Evolutionary conservation across 2,329 filamentous ascomycete species (phyloP).

Genomic region (Talaromyces albobiverticillius): DNA sequence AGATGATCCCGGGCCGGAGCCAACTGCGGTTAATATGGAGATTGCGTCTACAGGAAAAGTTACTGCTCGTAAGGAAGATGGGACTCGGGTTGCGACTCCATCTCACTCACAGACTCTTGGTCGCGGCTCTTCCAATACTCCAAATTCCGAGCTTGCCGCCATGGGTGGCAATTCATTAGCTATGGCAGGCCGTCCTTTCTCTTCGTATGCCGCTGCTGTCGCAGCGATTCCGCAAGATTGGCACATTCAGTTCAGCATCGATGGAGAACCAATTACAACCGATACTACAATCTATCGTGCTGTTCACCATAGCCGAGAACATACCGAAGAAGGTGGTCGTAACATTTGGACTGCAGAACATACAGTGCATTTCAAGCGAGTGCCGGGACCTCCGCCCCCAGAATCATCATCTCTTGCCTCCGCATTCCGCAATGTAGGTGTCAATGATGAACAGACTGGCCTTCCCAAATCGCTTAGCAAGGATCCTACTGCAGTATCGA

Average conservation of each 20-base stretch:
- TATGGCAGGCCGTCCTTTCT: slow-evolving; percentile 59
- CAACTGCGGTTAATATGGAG: slow-evolving; percentile 87
- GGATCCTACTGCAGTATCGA: slow-evolving; percentile 79
- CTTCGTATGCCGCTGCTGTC: slow-evolving; percentile 76
- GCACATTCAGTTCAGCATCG: slow-evolving; percentile 94
- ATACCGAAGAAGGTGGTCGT: slow-evolving; percentile 63
- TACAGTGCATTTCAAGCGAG: slow-evolving; percentile 85
- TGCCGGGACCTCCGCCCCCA: slow-evolving; percentile 74
- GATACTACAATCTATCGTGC: slow-evolving; percentile 96
- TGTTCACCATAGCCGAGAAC: slow-evolving; percentile 68
- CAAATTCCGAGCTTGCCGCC: slow-evolving; percentile 22
- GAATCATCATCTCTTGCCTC: slow-evolving; percentile 64
- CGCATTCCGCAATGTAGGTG: slow-evolving; percentile 47
- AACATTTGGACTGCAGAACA: slow-evolving; percentile 90
- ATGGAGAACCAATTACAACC: slow-evolving; percentile 73
- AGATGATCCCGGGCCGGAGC: slow-evolving; percentile 71
- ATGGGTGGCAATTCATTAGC: slow-evolving; percentile 48
- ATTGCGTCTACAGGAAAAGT: slow-evolving; percentile 82
- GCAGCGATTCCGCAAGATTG: slow-evolving; percentile 83
- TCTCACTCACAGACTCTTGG: slow-evolving; percentile 53
- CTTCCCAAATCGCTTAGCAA: slow-evolving; percentile 79
- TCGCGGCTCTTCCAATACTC: slow-evolving; percentile 38
- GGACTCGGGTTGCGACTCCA: slow-evolving; percentile 80
- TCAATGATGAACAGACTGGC: slow-evolving; percentile 55
- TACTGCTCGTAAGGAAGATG: slow-evolving; percentile 87